These are phyloP conservation scores for Colletotrichum graminicola DNA, from an alignment of 2,329 filamentous ascomycete genomes.

Conservation along the genomic window DNA sequence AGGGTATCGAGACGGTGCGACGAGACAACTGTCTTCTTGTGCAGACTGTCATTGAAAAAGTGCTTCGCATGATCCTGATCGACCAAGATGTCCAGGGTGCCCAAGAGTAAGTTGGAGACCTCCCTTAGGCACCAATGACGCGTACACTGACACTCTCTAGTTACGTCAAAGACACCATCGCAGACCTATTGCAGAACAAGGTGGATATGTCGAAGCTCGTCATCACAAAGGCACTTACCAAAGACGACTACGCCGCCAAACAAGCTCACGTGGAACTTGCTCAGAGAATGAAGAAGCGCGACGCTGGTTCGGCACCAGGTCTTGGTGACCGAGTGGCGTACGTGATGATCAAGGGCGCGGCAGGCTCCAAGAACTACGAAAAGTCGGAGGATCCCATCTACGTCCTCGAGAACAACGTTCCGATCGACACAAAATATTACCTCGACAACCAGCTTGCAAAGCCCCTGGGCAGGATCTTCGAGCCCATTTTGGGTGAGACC, in stretches of 20 bases:
- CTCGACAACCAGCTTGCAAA: slow-evolving; percentile 98
- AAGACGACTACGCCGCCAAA: slow-evolving; percentile 89
- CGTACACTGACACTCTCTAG: slow-evolving; percentile 58
- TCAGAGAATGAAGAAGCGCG: slow-evolving; percentile 96
- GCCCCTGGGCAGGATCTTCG: slow-evolving; percentile 93
- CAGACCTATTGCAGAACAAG: slow-evolving; percentile 95
- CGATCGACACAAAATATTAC: slow-evolving; percentile 98
- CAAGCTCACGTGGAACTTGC: slow-evolving; percentile 97
- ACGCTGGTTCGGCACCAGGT: slow-evolving; percentile 91
- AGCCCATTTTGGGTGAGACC: slow-evolving; percentile 95
- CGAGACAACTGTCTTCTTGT: slow-evolving; percentile 96
- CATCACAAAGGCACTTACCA: slow-evolving; percentile 96
- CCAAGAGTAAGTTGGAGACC: slow-evolving; percentile 78
- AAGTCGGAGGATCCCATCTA: slow-evolving; percentile 97
- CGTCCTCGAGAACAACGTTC: slow-evolving; percentile 96
- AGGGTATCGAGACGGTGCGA: slow-evolving; percentile 98
- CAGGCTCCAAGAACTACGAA: slow-evolving; percentile 94
- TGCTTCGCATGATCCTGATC: slow-evolving; percentile 94
- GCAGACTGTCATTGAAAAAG: slow-evolving; percentile 97
- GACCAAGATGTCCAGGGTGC: slow-evolving; percentile 91
- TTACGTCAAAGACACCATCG: slow-evolving; percentile 96
- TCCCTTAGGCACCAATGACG: slow-evolving; percentile 29
- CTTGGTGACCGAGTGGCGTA: slow-evolving; percentile 97
- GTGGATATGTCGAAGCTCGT: slow-evolving; percentile 99
- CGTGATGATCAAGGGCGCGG: slow-evolving; percentile 93